Percentiles rank a stretch among this genome's conserved stretches.
Conservation (phyloP, 2,329 filamentous ascomycete species). For the Zymoseptoria crescenta region DNA sequence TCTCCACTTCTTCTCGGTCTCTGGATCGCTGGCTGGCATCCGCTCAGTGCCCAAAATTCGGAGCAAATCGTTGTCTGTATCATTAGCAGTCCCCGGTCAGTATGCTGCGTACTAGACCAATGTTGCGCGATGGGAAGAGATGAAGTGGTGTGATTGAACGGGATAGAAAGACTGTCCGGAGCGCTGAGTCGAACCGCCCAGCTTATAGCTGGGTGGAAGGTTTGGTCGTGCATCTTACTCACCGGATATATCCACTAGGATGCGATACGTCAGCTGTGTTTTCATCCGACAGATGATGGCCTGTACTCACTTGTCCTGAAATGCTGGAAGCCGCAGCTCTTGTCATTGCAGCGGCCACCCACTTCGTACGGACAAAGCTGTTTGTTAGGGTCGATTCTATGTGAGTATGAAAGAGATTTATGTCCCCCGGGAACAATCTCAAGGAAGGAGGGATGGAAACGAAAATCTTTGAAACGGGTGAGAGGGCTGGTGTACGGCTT, state of each 20-base stretch:
- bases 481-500: conserved; percentile 77
- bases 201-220: neutral
- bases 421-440: conserved; percentile 66
- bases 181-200: neutral
- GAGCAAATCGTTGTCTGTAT: conserved; percentile 27
- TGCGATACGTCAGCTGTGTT: neutral
- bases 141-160: neutral
- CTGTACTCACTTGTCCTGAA: conserved; percentile 48
- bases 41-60: conserved; percentile 22
- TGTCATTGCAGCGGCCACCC: conserved; percentile 65
- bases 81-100: conserved; percentile 26
- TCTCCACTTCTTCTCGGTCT: conserved; percentile 42
- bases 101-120: conserved; percentile 4
- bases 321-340: conserved; percentile 70
- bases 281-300: neutral
- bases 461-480: conserved; percentile 74
- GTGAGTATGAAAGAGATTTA: conserved; percentile 86
- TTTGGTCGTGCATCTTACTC: neutral
- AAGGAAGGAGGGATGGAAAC: conserved; percentile 74
- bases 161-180: neutral
- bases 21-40: conserved; percentile 18
- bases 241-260: neutral
- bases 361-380: conserved; percentile 72
- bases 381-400: conserved; percentile 70
- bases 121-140: neutral